These are phyloP conservation scores for Entomortierella parvispora DNA, from an alignment of 192 early-diverging fungal species.

Conservation along the genomic window DNA sequence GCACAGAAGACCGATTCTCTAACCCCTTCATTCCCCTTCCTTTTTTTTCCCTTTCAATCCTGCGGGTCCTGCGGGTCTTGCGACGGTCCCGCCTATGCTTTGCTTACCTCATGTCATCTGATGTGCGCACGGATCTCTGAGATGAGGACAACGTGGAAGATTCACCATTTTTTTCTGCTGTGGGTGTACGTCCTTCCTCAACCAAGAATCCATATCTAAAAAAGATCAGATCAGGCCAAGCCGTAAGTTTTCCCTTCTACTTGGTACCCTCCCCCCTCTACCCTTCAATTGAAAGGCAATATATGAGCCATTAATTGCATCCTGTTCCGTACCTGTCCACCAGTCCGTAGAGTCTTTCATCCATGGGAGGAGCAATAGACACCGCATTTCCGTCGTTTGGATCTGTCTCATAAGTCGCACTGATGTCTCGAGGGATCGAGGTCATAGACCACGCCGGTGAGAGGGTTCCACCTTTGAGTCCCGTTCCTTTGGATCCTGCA, in stretches of 20 bases:
- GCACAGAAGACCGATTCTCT: no score
- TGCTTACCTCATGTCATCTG: constrained; percentile 20
- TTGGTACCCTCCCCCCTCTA: no score
- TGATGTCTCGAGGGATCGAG: constrained; percentile 53
- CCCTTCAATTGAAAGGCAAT: no score
- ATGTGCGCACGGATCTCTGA: constrained; percentile 11
- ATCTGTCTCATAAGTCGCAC: constrained; percentile 19
- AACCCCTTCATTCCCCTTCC: no score
- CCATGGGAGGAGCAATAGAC: neutral
- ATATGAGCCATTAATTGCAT: no score
- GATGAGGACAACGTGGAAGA: constrained; percentile 16
- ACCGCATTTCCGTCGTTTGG: neutral
- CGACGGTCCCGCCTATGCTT: no score
- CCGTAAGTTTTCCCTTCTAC: no score
- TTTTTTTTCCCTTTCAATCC: no score
- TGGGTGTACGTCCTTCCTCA: constrained; percentile 44
- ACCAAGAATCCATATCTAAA: constrained; percentile 50
- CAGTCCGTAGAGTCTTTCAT: constrained; percentile 42
- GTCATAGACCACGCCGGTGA: constrained; percentile 50
- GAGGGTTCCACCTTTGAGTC: constrained; percentile 18
- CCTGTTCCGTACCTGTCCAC: constrained; percentile 32
- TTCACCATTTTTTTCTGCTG: constrained; percentile 25
- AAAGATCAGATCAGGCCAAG: neutral
- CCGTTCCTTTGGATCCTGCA: neutral
- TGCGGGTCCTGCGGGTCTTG: no score